Base-by-base conservation (phyloP, 371 early-diverging fungal species). In the Mucor velutinosus region DNA sequence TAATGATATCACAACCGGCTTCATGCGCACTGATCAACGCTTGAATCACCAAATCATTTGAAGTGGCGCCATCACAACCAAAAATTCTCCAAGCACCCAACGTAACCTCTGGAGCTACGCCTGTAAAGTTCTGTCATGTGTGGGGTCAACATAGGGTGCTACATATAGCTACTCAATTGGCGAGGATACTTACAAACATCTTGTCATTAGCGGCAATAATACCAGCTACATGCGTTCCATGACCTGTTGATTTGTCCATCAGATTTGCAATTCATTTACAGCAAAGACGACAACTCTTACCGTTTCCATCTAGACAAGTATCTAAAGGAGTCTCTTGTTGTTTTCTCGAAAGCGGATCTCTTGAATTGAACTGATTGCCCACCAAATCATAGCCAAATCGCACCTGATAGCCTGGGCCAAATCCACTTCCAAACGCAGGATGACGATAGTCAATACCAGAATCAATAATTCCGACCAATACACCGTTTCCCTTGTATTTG, bases 391-490 rank as follows among this genome's bases (percentile, higher is more conserved):
- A 81, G 21, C 91, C 91, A 47, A 70, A 72, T 29, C 67, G 66
- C 53, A 90, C 85, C 65, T 79, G 82, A 70, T 71, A 86, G 6
- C 85, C 87, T 12, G 71, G 65, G 17, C 90, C 90, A 69, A 88
- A 89, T 56, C 91, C 81, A 14, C 89, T 88, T 51, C 89, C 90
- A 53, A 91, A 78, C 17, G 92, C 90, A 10, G 89, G 89, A 66
- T 91, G 92, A n/a, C 73, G 78, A 69, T 87, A 91, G 68, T 89
- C 87, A 39, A 90, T 80, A 70, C 92, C 92, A 7, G 89, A 81
- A 69, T 91, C 92, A 29, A 92, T 80, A 33, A 92, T 73, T 58
- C 89, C 90, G 60, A 92, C 86, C 61, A 87, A 82, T 71, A 90
- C 67, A 1, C 87, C 90, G 58, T 78, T 80, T n/a, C 92, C 93